Conservation (phyloP, 768 basidiomycete genomes). For the Phlebiopsis gigantea region DNA sequence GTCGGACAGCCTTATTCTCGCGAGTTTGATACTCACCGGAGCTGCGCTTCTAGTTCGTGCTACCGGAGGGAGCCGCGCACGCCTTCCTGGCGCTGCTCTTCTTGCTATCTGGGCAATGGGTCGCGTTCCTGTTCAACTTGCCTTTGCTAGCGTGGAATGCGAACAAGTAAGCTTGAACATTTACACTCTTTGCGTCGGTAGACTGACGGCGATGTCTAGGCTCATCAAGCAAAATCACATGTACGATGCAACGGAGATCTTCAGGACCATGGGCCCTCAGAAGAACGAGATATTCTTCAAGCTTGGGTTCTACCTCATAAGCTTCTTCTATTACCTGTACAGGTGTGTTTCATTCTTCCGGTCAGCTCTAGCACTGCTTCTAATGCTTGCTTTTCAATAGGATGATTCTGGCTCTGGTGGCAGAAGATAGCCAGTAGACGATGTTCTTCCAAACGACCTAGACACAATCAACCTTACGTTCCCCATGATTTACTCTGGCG, state of each 20-base stretch:
- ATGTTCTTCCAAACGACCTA: not conserved
- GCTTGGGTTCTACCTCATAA: slow-evolving; percentile 88
- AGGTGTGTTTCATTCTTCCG: slow-evolving; percentile 43
- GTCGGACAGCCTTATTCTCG: slow-evolving; percentile 16
- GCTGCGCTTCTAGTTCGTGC: slow-evolving; percentile 65
- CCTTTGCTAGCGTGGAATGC: slow-evolving; percentile 87
- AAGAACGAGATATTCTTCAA: slow-evolving; percentile 97
- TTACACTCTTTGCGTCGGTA: not conserved
- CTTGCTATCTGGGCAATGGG: slow-evolving; percentile 92
- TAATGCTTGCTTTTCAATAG: slow-evolving; percentile 22
- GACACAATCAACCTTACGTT: not conserved
- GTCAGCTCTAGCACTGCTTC: not conserved
- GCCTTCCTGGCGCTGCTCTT: slow-evolving; percentile 87
- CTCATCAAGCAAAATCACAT: slow-evolving; percentile 92
- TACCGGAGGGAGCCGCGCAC: slow-evolving; percentile 94
- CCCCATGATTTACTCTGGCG: not conserved
- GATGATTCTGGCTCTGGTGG: slow-evolving; percentile 49
- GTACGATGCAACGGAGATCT: slow-evolving; percentile 99
- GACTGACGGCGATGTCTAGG: slow-evolving; percentile 35
- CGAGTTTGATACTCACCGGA: not conserved
- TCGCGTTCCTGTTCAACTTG: slow-evolving; percentile 83
- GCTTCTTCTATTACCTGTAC: slow-evolving; percentile 91
- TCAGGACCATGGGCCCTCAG: slow-evolving; percentile 87
- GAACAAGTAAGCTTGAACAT: slow-evolving; percentile 69
- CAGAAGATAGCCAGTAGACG: slow-evolving; percentile 24